Evolutionary conservation across 208 protist species (phyloP), one percentile per base, ranked within the genome.

Genomic region (Leptomonas pyrrhocoris): DNA sequence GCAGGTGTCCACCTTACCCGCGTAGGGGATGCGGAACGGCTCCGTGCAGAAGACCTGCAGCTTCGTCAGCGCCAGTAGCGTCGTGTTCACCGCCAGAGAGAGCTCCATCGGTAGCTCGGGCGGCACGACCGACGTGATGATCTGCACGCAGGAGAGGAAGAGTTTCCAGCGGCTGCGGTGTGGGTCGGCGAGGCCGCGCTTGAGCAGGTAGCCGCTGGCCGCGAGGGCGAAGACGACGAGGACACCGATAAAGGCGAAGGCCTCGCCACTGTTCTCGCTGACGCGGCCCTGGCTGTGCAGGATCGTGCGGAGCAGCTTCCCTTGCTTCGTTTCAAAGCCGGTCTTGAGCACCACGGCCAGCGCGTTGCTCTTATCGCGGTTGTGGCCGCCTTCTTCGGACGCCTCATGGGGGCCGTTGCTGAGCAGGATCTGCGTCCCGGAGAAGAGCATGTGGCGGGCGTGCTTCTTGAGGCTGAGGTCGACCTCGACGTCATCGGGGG

Each of bases 91-190:
- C 4, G 99, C 98, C 11, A 99, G 80, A 19, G 98, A 97, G 1
- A 99, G 81, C 77, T 99, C 96, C 95, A 99, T 99, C 27, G 99
- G 99, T 23, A 99, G 85, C 79, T 99, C 98, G 2, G 99, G 98
- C 31, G 99, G 99, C 34, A 99, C 97, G n/a, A 99, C 98, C 0
- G 93, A 90, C 0, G 98, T 99, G 68, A 99, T 95, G 67, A 99
- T 99, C 69, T 99, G 91, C 13, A 99, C 91, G 72, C 98, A 99
- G 27, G 98, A 96, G 2, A 99, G 79, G 40, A 99, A 88, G 7
- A 99, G 85, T 83, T 99, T 99, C 85, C 96, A 98, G 23, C 88
- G 90, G 54, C 80, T 97, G 36, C 90, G 79, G 66, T 82, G 79
- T 40, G 88, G 81, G 76, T 97, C 84, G 18, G 81, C 74, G 12